Percentiles rank a stretch among this genome's conserved stretches.
Evolutionary conservation across 805 yeast species (phyloP).

Genomic region (Schizosaccharomyces lindneri): DNA sequence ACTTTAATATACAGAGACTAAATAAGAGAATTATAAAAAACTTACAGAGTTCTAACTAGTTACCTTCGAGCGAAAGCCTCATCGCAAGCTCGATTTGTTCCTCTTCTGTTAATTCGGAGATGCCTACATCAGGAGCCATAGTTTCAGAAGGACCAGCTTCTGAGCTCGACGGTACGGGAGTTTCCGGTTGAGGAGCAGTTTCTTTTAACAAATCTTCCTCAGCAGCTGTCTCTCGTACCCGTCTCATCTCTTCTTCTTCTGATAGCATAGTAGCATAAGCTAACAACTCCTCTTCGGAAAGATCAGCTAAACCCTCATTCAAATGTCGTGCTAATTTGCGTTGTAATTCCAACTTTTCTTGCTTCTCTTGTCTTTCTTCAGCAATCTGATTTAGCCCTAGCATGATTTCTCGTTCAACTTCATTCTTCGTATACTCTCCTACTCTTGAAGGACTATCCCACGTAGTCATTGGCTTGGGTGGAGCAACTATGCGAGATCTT

Average conservation of each 20-base stretch:
- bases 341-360: background rate
- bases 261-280: constrained; percentile 3
- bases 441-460: background rate
- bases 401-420: background rate
- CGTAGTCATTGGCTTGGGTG: background rate
- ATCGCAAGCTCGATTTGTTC: background rate
- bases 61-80: background rate
- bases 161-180: background rate
- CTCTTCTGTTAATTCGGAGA: background rate
- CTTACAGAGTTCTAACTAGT: too few species aligned
- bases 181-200: background rate
- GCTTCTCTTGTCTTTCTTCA: background rate
- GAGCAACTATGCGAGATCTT: background rate
- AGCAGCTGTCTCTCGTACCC: background rate
- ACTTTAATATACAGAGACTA: too few species aligned
- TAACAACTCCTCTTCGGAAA: background rate
- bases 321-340: background rate
- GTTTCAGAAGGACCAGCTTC: background rate
- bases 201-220: background rate
- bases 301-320: background rate
- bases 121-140: background rate
- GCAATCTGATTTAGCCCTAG: background rate
- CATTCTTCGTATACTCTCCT: background rate
- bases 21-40: too few species aligned
- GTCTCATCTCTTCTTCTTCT: background rate